These are phyloP conservation scores for Limnomonas spitsbergensis DNA, from an alignment of 139 green algal genomes.

Conservation along the genomic window DNA sequence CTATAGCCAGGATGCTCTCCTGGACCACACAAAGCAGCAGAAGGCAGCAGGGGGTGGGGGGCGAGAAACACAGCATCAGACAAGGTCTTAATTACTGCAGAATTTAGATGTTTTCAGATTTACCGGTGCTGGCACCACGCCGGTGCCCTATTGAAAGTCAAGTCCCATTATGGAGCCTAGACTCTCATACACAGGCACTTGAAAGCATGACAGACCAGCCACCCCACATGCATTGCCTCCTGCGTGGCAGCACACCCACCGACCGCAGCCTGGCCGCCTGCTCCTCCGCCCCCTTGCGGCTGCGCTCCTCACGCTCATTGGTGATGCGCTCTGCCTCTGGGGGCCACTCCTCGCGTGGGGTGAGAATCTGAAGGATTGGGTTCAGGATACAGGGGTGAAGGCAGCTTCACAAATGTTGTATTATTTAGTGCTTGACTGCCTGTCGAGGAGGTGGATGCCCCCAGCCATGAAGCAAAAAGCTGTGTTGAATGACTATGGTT, in stretches of 20 bases:
- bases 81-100: neutral
- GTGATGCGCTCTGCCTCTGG: slow-evolving; percentile 17
- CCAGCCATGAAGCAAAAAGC: too few relatives aligned
- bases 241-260: neutral
- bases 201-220: neutral
- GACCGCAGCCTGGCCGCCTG: neutral
- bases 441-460: too few relatives aligned
- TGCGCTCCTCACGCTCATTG: slow-evolving; percentile 5
- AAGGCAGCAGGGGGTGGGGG: neutral
- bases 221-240: too few relatives aligned
- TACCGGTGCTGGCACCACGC: neutral
- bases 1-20: neutral
- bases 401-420: too few relatives aligned
- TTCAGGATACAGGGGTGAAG: too few relatives aligned
- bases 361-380: slow-evolving; percentile 13
- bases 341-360: slow-evolving; percentile 27
- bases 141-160: too few relatives aligned
- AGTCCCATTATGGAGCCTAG: neutral
- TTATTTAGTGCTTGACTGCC: too few relatives aligned
- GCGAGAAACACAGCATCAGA: neutral
- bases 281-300: neutral
- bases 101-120: neutral
- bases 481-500: too few relatives aligned
- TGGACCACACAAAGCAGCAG: neutral
- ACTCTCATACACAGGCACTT: neutral